A percentile compares a stretch with the other conserved stretches of the same genome.
These are phyloP conservation scores for Alloascoidea hylecoeti DNA, from an alignment of 805 yeast species.

Conservation along the genomic window DNA sequence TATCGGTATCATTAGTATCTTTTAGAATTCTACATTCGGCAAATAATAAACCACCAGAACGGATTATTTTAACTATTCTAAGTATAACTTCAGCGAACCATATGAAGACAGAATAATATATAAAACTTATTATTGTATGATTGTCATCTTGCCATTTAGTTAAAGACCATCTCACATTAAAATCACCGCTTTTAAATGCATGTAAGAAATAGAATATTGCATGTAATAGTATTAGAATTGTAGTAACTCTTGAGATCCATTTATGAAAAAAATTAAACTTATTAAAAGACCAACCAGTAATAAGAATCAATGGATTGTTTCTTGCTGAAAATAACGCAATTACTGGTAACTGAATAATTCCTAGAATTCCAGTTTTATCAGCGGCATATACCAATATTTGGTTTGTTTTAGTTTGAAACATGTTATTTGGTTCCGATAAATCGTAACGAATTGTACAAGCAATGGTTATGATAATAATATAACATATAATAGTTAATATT, in stretches of 20 bases:
- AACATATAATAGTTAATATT: too few relatives aligned
- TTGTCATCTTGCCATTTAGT: background rate
- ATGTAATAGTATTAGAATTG: background rate
- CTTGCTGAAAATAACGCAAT: constrained; percentile 45
- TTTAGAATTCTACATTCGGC: constrained; percentile 26
- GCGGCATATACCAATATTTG: constrained; percentile 27
- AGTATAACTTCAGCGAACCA: constrained; percentile 57
- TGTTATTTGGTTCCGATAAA: constrained; percentile 23
- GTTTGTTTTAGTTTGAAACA: constrained; percentile 16
- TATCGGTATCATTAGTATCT: constrained; percentile 31
- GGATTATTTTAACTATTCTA: constrained; percentile 34
- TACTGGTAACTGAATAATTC: constrained; percentile 33
- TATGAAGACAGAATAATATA: constrained; percentile 39
- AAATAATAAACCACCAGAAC: constrained; percentile 14
- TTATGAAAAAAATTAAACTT: constrained; percentile 45
- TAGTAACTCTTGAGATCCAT: constrained; percentile 30
- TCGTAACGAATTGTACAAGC: constrained; percentile 17
- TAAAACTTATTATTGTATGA: too few relatives aligned
- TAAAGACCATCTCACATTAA: too few relatives aligned
- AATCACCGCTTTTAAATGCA: too few relatives aligned
- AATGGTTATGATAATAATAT: constrained; percentile 14
- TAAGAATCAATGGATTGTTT: constrained; percentile 44
- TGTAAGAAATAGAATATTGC: background rate
- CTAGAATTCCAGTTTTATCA: constrained; percentile 42
- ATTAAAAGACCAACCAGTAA: constrained; percentile 42